These are phyloP conservation scores for Paramarasmius palmivorus DNA, from an alignment of 1,284 basidiomycete species.

Conservation along the genomic window DNA sequence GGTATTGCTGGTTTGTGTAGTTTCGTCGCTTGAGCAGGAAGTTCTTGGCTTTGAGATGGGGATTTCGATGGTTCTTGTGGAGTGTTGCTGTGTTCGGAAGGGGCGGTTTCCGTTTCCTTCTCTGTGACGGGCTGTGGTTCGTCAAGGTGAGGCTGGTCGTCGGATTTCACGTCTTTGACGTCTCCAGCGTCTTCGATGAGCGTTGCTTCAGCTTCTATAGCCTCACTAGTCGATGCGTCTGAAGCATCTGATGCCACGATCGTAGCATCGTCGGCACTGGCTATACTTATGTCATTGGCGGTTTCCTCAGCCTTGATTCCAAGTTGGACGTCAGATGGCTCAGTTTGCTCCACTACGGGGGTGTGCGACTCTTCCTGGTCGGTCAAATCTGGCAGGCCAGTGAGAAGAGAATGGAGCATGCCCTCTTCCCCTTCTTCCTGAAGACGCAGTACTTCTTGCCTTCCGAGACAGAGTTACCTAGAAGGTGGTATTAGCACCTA, in stretches of 20 bases:
- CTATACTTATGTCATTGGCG: no score
- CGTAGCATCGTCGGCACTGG: no score
- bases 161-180: no score
- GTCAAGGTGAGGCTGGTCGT: no score
- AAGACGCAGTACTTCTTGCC: constrained; percentile 55
- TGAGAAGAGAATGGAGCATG: constrained; percentile 84
- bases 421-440: constrained; percentile 71
- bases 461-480: constrained; percentile 66
- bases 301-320: no score
- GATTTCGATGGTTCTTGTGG: constrained; percentile 7
- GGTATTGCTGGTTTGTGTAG: constrained; percentile 30
- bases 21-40: constrained; percentile 11
- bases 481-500: constrained; percentile 2
- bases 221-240: no score
- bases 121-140: no score
- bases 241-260: no score
- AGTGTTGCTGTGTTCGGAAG: not conserved
- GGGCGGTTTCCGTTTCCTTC: no score
- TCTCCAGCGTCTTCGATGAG: no score
- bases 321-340: no score
- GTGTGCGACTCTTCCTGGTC: constrained; percentile 28
- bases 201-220: no score
- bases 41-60: constrained; percentile 12
- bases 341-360: not conserved
- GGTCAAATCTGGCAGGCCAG: constrained; percentile 65